phyloP scores from a whole-genome alignment of 228 moss, liverwort and hornwort genomes.

The Sphagnum fallax region DNA sequence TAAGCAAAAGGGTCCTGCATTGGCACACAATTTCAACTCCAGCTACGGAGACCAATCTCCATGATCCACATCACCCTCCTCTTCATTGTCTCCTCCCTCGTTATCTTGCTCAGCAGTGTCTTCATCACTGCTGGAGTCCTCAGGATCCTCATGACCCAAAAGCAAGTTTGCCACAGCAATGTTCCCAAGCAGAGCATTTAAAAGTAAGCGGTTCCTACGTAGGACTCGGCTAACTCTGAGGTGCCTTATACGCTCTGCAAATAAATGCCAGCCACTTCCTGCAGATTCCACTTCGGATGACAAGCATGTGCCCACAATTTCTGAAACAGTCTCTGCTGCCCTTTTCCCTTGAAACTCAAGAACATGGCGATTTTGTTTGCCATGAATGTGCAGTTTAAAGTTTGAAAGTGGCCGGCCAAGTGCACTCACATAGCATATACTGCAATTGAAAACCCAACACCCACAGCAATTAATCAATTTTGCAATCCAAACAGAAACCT shows the following conservation, averaged over 20 bases:
- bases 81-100: constrained; percentile 27
- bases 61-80: constrained; percentile 12
- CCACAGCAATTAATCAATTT: neutral
- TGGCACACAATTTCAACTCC: too few species aligned
- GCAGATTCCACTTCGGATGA: constrained; percentile 21
- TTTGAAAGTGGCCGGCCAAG: constrained; percentile 53
- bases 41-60: constrained; percentile 5
- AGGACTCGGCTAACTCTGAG: constrained; percentile 47
- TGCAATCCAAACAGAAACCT: too few species aligned
- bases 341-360: constrained; percentile 40
- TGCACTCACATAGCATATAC: constrained; percentile 72
- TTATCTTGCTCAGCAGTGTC: constrained; percentile 52
- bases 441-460: constrained; percentile 11
- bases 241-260: constrained; percentile 62
- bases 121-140: constrained; percentile 37
- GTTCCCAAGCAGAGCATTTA: constrained; percentile 51
- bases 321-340: constrained; percentile 11
- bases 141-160: constrained; percentile 44
- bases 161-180: constrained; percentile 57
- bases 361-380: constrained; percentile 33
- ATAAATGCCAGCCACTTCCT: constrained; percentile 29
- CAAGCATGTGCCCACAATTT: constrained; percentile 14
- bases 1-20: too few species aligned
- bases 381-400: constrained; percentile 33
- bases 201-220: constrained; percentile 41